Conservation (phyloP, 129 eudicot genomes). For the Centrapalus pauciflorus region DNA sequence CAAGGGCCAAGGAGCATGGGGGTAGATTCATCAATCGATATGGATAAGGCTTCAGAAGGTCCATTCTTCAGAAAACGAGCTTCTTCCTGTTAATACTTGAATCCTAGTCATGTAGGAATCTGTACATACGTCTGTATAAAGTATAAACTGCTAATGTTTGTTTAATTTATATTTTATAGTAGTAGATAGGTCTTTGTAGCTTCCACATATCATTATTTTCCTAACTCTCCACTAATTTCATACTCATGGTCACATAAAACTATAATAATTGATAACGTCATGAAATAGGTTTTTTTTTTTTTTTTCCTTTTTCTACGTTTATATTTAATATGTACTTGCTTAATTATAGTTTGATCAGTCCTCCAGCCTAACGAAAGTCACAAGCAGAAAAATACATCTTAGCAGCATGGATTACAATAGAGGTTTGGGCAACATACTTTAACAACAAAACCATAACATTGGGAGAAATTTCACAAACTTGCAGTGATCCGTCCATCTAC, state of each 20-base stretch:
- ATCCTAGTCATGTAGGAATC: too few species aligned
- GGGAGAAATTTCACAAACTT: slow-evolving; percentile 13
- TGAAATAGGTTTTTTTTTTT: background rate
- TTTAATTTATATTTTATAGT: too few species aligned
- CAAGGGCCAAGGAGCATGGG: slow-evolving; percentile 34
- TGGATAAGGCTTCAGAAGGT: slow-evolving; percentile 28
- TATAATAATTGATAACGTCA: too few species aligned
- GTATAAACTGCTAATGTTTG: too few species aligned
- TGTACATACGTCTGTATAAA: too few species aligned
- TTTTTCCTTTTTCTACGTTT: background rate
- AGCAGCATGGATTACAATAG: slow-evolving; percentile 14
- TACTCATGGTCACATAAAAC: too few species aligned
- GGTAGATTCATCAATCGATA: slow-evolving; percentile 45
- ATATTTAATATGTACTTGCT: background rate
- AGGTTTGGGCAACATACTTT: slow-evolving; percentile 23
- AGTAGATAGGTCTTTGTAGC: too few species aligned
- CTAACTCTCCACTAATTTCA: too few species aligned
- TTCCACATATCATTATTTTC: too few species aligned
- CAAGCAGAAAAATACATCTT: slow-evolving; percentile 6
- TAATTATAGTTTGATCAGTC: too few species aligned
- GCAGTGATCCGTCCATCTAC: slow-evolving; percentile 16
- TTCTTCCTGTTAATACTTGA: too few species aligned
- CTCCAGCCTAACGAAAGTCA: too few species aligned
- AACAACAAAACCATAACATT: slow-evolving; percentile 7
- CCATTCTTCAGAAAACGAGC: slow-evolving; percentile 25